phyloP scores from a whole-genome alignment of 495 filamentous ascomycete genomes.

The Penicillium manginii region DNA sequence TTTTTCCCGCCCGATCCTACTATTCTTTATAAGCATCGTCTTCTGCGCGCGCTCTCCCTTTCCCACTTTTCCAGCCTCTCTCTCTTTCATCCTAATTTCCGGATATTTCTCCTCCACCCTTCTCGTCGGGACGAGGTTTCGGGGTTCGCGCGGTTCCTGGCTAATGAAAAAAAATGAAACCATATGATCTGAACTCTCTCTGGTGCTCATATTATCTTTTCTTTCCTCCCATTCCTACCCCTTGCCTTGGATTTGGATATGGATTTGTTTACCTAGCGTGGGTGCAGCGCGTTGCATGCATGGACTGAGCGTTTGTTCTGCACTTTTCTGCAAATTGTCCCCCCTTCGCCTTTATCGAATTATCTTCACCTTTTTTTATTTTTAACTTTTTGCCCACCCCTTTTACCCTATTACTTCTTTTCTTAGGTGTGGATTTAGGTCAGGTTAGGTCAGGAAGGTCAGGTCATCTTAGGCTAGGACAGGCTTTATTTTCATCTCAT shows the following conservation, averaged over 20 bases:
- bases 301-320: slow-evolving; percentile 33
- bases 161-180: not conserved
- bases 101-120: not conserved
- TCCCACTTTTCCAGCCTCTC: too few species aligned
- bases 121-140: not conserved
- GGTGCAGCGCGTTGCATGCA: slow-evolving; percentile 40
- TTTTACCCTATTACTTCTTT: too few species aligned
- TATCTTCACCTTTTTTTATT: not conserved
- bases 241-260: slow-evolving; percentile 12
- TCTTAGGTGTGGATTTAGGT: too few species aligned
- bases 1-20: not conserved
- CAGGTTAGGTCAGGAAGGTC: too few species aligned
- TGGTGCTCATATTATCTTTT: not conserved
- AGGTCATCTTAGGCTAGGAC: too few species aligned
- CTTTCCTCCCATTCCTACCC: slow-evolving; percentile 3
- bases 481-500: too few species aligned
- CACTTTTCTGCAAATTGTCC: not conserved
- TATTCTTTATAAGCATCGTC: not conserved
- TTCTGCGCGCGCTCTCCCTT: not conserved
- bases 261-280: slow-evolving; percentile 35
- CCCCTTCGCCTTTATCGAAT: not conserved
- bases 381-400: not conserved
- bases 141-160: not conserved
- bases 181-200: not conserved
- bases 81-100: not conserved